Base-by-base conservation (phyloP, 768 basidiomycete genomes). In the Lactifluus rugatus region DNA sequence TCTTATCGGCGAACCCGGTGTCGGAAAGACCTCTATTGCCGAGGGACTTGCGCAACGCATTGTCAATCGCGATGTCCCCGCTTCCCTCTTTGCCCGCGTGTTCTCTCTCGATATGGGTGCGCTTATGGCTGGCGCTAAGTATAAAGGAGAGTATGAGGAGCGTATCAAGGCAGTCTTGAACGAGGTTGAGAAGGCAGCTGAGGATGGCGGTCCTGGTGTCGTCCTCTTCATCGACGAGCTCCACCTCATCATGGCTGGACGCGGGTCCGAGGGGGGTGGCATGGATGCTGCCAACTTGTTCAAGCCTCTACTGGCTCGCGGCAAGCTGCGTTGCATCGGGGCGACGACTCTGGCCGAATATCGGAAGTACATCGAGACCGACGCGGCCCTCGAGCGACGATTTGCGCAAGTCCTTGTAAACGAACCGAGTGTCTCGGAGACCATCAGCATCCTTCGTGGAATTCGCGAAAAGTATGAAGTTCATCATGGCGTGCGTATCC, bases 121-220 rank as follows among this genome's bases (percentile, higher is more conserved):
- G 1, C 80, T 98, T 54, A 93, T 93, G 88, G 92, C 92, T 13
- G 88, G 89, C 41, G 88, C 88, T 19, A 87, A 87, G 69, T 93
- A 92, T 76, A 94, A 93, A 68, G 95, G 87, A 49, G 93, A 97
- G 72, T 99, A 93, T 71, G 94, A 97, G 73, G 94, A 97, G 69
- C 87, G 94, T 41, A 84, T 97, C 73, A 97, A 96, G 70, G 74
- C 85, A 11, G 91, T 97, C 54, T 73, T 99, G 56, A 84, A 86
- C 70, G 95, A 98, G 72, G 85, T 97, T 61, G 94, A 97, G 71
- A 93, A 94, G 72, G 81, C 87, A 0, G 75, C 84, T 0, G 83
- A 87, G 25, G 83, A 89, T 46, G 83, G 89, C 42, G 79, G 61
- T 4, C 57, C 80, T 5, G 82, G 84, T 17, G 80, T 97, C 65